Evolutionary conservation across 352 stramenopile species (phyloP).

Genomic region (Phytopythium mirpurense): DNA sequence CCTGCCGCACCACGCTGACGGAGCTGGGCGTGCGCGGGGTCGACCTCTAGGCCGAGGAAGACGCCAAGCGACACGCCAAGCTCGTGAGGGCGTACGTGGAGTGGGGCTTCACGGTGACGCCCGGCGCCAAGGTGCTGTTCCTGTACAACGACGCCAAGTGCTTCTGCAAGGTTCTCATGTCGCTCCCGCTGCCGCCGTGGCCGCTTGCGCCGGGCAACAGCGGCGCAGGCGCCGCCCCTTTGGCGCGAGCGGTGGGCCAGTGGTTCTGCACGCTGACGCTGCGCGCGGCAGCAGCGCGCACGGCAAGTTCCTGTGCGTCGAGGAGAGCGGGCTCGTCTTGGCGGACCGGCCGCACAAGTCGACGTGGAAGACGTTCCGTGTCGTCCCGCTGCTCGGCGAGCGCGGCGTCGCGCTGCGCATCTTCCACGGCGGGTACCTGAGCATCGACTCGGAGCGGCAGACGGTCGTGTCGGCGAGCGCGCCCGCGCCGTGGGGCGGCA

Average conservation of each 20-base stretch:
- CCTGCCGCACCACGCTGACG: constrained; percentile 55
- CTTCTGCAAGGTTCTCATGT: constrained; percentile 83
- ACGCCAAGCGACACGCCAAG: constrained; percentile 41
- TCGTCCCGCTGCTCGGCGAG: constrained; percentile 48
- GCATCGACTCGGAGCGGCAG: constrained; percentile 43
- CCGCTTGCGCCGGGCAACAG: too few relatives aligned
- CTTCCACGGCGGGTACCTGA: constrained; percentile 76
- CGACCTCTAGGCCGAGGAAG: constrained; percentile 61
- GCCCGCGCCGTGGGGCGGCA: constrained; percentile 61
- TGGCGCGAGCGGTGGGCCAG: constrained; percentile 26
- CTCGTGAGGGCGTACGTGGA: constrained; percentile 64
- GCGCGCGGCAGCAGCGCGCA: constrained; percentile 53
- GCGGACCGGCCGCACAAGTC: constrained; percentile 70
- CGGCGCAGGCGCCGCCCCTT: too few relatives aligned
- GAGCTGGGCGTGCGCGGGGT: constrained; percentile 49
- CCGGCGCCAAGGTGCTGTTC: constrained; percentile 63
- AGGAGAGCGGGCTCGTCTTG: constrained; percentile 64
- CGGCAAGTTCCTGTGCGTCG: constrained; percentile 82
- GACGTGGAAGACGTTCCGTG: constrained; percentile 86
- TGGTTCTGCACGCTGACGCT: constrained; percentile 83
- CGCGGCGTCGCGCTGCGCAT: constrained; percentile 60
- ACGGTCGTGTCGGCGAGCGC: constrained; percentile 34
- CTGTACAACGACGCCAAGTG: constrained; percentile 83
- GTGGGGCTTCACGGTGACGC: constrained; percentile 59
- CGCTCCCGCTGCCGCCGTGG: constrained; percentile 23